A percentile compares a stretch with the other conserved stretches of the same genome.
phyloP scores from a whole-genome alignment of 495 filamentous ascomycete species.

The Trichoderma gamsii region DNA sequence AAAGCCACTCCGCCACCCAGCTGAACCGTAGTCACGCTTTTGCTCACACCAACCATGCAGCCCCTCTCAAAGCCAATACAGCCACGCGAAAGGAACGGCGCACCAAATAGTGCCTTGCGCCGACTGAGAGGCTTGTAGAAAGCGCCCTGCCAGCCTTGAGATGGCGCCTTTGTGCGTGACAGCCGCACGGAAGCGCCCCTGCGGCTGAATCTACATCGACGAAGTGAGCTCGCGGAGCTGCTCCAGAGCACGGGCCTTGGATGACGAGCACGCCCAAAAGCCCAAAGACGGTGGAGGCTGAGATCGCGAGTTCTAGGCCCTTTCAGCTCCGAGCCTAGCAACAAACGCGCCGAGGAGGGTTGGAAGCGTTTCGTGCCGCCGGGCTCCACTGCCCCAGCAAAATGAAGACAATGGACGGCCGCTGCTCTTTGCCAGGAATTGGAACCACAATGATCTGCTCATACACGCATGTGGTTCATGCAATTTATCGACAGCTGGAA shows the following conservation, averaged over 20 bases:
- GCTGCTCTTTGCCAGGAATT: neutral
- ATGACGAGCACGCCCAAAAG: neutral
- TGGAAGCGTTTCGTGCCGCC: neutral
- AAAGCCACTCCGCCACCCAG: neutral
- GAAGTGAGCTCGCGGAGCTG: neutral
- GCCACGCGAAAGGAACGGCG: neutral
- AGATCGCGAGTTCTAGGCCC: neutral
- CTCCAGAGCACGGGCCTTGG: neutral
- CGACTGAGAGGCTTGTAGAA: neutral
- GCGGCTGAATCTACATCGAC: constrained; percentile 10
- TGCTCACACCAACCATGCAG: neutral
- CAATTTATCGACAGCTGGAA: neutral
- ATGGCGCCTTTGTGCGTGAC: neutral
- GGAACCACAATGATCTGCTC: neutral
- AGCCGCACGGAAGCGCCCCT: neutral
- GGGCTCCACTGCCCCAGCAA: neutral
- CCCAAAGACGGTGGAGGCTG: neutral
- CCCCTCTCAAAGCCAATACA: neutral
- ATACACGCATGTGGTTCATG: neutral
- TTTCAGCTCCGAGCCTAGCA: constrained; percentile 5
- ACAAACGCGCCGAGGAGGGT: neutral
- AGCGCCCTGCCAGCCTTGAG: neutral
- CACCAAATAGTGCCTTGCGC: neutral
- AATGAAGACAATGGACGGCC: neutral
- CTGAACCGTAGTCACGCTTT: neutral